These are phyloP conservation scores for Coemansia sp. DNA, from an alignment of 192 early-diverging fungal genomes.

Conservation along the genomic window DNA sequence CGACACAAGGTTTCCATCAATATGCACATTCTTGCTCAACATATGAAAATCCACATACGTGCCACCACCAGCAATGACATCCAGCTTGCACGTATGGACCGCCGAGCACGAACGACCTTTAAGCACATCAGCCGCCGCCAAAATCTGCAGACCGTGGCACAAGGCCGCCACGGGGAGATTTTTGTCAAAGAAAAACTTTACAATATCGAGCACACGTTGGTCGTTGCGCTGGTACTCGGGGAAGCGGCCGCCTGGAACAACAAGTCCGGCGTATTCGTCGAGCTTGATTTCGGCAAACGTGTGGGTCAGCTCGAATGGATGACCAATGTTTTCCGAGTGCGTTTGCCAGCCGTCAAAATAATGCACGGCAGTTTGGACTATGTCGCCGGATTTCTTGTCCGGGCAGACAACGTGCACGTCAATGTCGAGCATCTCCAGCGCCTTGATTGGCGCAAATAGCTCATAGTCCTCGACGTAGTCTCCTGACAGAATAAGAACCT, in stretches of 20 bases:
- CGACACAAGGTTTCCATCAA: conserved; percentile 46
- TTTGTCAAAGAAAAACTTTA: conserved; percentile 49
- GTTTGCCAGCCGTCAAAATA: conserved; percentile 56
- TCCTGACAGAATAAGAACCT: conserved; percentile 32
- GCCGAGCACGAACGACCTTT: conserved; percentile 44
- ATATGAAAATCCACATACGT: conserved; percentile 39
- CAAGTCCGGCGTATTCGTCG: conserved; percentile 55
- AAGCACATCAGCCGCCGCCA: conserved; percentile 48
- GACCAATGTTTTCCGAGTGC: conserved; percentile 55
- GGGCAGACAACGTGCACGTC: conserved; percentile 58
- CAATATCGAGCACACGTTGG: conserved; percentile 50
- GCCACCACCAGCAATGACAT: conserved; percentile 37
- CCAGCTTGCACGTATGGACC: conserved; percentile 44
- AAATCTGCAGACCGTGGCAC: conserved; percentile 57
- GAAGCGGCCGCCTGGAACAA: conserved; percentile 56
- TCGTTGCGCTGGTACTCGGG: conserved; percentile 60
- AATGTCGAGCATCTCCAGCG: conserved; percentile 52
- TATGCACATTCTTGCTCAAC: conserved; percentile 34
- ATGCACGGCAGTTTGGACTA: conserved; percentile 52
- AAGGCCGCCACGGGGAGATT: conserved; percentile 58
- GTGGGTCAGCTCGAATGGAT: conserved; percentile 47
- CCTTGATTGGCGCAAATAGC: conserved; percentile 56
- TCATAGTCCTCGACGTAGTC: conserved; percentile 58
- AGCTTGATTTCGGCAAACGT: conserved; percentile 49
- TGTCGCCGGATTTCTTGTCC: conserved; percentile 56